Base-by-base conservation (phyloP, 2,329 filamentous ascomycete genomes). In the Colletotrichum spaethianum region DNA sequence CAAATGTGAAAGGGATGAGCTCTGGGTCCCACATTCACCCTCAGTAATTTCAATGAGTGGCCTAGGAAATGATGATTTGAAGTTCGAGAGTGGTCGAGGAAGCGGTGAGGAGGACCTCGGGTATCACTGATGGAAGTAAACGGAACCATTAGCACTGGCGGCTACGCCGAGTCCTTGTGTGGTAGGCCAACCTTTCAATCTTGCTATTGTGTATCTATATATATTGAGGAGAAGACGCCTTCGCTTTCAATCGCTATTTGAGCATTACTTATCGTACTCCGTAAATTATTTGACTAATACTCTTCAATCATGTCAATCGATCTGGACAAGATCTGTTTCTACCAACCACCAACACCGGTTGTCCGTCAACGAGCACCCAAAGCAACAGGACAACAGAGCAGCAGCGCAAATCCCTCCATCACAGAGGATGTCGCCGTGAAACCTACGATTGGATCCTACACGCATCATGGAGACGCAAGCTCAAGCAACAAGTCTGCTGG, bases 11-110 rank as follows among this genome's bases (percentile, higher is more conserved):
- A 59, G 26, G 38, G 38, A 44, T n/a, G 28, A 61, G 18, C 26
- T 48, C 26, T 28, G 23, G 40, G 40, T 46, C 26, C 26, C 26
- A 61, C 28, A 26, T 46, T 61, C 18, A 31, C 26, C 26, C 40
- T 61, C 18, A 61, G 57, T 61, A 61, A 61, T 61, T 44, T 46
- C 18, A 46, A 31, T 46, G 18, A 61, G 26, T 61, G 8, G 40
- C 16, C 40, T n/a, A 18, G 12, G 40, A 44, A 61, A 61, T 61
- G 8, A 61, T 46, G 18, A 61, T n/a, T 31, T 46, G 16, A 46
- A 36, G 18, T n/a, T 31, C 18, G 6, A 60, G 57, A 60, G 20
- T n/a, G 40, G 40, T 28, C 16, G 16, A 61, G 26, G 40, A 48
- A 46, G 57, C 23, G 26, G 57, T 61, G 40, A 61, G 23, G 16